phyloP scores from a whole-genome alignment of 441 rosid genomes.

The Populus trichocarpa region DNA sequence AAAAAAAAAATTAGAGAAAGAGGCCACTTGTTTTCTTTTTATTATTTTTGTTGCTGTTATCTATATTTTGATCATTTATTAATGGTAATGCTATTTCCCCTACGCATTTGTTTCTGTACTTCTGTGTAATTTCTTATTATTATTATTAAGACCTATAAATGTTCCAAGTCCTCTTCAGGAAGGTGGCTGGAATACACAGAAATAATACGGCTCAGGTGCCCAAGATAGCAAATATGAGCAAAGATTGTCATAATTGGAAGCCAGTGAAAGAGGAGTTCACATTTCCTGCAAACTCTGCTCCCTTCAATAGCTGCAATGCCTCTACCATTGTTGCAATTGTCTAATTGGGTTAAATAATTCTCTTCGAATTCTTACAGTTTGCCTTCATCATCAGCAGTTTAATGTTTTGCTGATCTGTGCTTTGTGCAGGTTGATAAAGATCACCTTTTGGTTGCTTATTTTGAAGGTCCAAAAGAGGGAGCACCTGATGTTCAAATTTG shows the following conservation, averaged over 20 bases:
- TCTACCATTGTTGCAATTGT: constrained; percentile 81
- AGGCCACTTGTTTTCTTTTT: background rate
- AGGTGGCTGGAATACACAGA: background rate
- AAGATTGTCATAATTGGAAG: constrained; percentile 22
- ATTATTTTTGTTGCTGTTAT: background rate
- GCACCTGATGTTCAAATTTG: constrained; percentile 89
- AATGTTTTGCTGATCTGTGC: constrained; percentile 7
- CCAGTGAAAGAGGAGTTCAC: constrained; percentile 60
- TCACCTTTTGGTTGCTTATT: constrained; percentile 78
- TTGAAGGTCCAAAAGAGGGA: constrained; percentile 72
- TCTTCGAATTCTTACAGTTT: background rate
- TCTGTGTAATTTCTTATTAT: background rate
- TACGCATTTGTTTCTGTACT: background rate
- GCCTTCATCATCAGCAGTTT: background rate
- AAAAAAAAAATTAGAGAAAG: background rate
- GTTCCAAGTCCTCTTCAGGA: constrained; percentile 11
- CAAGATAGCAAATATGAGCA: constrained; percentile 30
- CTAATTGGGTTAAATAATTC: constrained; percentile 2
- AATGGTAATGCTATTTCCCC: background rate
- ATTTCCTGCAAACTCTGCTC: constrained; percentile 57
- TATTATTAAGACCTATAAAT: background rate
- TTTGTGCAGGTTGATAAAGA: constrained; percentile 54
- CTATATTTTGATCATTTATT: background rate
- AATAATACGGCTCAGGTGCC: constrained; percentile 9
- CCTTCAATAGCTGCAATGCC: constrained; percentile 82